Base-by-base conservation (phyloP, 2,329 filamentous ascomycete species). In the Aureobasidium subglaciale region DNA sequence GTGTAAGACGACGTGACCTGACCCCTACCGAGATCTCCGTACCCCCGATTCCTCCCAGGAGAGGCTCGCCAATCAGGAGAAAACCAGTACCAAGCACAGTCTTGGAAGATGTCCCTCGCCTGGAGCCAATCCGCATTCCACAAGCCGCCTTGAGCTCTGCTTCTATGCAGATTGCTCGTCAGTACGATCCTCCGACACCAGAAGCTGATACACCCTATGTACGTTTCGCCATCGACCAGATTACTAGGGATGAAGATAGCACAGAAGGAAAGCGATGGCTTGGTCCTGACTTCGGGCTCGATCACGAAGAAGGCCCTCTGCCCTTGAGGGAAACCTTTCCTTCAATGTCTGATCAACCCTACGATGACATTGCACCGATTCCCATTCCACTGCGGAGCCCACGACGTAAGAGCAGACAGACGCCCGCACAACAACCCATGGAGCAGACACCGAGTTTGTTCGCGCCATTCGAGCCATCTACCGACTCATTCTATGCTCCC, bases 191-290 rank as follows among this genome's bases (percentile, higher is more conserved):
- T 11, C 75, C 78, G 2, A 92, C 88, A 0, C 90, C 90, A 0
- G 88, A 86, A 9, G 76, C 90, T 35, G 90, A 96, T 65, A 87
- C 84, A 8, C 90, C 90, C 0, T 95, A 91, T 69, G 88, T 96
- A 60, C 87, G 87, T 60, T 95, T 93, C 68, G 91, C 92, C 37
- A 83, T 97, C 60, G 88, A 95, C 60, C 89, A 92, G 60, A 75
- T 97, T 62, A 95, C 90, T 5, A 78, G 86, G 45, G 82, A 87
- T 64, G 85, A 85, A 56, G 83, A 88, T 58, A 77, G 83, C 5
- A 13, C 10, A 8, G 35, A 54, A 34, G 50, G 48, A n/a, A 41
- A 52, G 25, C 24, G 35, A 29, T 52, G 35, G 34, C 24, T 54
- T 43, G 50, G 50, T 54, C 37, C 50, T 5, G 38, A 54, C 4